Conservation (phyloP, 306 rosid species). For the Psophocarpus tetragonolobus region DNA sequence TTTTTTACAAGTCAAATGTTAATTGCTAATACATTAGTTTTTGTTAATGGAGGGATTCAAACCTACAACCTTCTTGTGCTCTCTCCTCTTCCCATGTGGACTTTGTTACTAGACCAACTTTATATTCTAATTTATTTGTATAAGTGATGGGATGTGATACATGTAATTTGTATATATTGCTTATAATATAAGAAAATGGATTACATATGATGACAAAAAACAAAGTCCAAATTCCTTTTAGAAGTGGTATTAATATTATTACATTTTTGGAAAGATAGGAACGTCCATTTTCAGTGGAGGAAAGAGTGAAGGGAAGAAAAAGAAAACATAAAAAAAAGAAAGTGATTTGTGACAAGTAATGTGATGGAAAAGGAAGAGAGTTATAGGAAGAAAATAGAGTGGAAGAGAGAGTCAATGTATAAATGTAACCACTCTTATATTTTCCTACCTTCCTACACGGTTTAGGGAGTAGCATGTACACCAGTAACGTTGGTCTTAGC, state of each 20-base stretch:
- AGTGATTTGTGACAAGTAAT: not conserved
- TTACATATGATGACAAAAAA: not conserved
- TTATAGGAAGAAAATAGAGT: not conserved
- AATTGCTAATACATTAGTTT: too few species aligned
- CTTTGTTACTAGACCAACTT: too few species aligned
- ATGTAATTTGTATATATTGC: not conserved
- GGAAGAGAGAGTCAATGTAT: not conserved
- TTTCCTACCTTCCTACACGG: not conserved
- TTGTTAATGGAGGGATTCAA: too few species aligned
- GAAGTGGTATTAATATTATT: not conserved
- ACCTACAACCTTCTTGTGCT: too few species aligned
- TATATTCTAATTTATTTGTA: not conserved
- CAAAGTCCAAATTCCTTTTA: not conserved
- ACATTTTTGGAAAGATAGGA: not conserved
- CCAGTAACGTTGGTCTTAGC: slow-evolving; percentile 1
- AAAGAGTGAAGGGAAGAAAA: not conserved
- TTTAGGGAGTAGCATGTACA: not conserved
- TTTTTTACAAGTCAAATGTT: too few species aligned
- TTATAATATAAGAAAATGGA: not conserved
- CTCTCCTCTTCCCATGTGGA: too few species aligned
- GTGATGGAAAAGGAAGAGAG: not conserved
- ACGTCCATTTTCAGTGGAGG: not conserved
- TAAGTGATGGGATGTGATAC: not conserved
- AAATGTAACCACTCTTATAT: not conserved
- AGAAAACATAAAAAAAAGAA: not conserved